Base-by-base conservation (phyloP, 169 alveolate genomes). In the Plasmodium knowlesi region DNA sequence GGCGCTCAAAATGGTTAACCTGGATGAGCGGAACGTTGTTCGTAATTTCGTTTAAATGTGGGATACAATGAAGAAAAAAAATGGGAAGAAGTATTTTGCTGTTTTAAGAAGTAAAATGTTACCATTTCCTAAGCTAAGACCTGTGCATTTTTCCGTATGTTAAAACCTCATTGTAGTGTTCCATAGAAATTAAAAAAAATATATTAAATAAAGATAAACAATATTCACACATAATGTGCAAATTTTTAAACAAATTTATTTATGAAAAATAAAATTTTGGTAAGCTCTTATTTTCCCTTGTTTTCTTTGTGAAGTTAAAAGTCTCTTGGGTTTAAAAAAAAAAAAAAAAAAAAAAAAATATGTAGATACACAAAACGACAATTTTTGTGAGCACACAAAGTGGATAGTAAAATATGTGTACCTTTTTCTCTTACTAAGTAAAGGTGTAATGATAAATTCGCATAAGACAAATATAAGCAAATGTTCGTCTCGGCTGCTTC, bases 171-270 rank as follows among this genome's bases (percentile, higher is more conserved):
- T 79, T 79, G 32, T 79, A 41, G 30, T 34, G 57, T 79, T 30
- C 84, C 43, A 67, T 41, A 37, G 41, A 79, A 79, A 79, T 22
- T 43, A 34, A 79, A 41, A 79, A 78, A 79, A 79, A 41, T n/a
- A 79, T 67, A 39, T 67, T 67, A 41, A 41, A 41, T 37, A 43
- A 79, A 30, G n/a, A 79, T 50, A 50, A 50, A 50, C 12, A 78
- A 46, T 41, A 39, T 79, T 19, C 43, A 30, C 84, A 79, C 84
- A 41, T 61, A 41, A 19, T 37, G 32, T 37, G 84, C 34, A 79
- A 43, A 6, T 43, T 79, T 43, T 19, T 79, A 12, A 67, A 14
- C 84, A 79, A 41, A 22, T 54, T 14, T 16, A 41, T 79, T 79
- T 79, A 79, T 37, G 70, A 79, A 79, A 25, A 79, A 79, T 39